These are phyloP conservation scores for Leptographium lundbergii DNA, from an alignment of 2,329 filamentous ascomycete species.

Conservation along the genomic window DNA sequence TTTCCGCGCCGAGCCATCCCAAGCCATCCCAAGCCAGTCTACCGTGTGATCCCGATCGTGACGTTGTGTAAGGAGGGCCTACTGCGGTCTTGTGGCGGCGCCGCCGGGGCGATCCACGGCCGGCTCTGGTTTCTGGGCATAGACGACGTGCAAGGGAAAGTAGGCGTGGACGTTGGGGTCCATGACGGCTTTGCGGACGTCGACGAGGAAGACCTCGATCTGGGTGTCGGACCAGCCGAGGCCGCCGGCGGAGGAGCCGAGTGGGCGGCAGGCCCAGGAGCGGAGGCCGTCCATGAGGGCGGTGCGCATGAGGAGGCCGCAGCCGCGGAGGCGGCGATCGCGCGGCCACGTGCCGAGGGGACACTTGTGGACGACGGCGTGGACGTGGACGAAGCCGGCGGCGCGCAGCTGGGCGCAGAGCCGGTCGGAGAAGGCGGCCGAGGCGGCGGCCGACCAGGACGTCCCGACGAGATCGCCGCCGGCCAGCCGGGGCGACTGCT, in stretches of 20 bases:
- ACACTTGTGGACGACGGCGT: conserved; percentile 24
- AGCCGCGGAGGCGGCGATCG: conserved; percentile 27
- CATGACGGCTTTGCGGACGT: conserved; percentile 21
- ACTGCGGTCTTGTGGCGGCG: neutral
- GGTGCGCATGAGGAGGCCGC: conserved; percentile 32
- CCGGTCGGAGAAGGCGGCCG: neutral
- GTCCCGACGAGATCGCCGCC: conserved; percentile 4
- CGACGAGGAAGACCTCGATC: conserved; percentile 24
- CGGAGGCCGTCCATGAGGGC: conserved; percentile 23
- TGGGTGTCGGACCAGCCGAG: conserved; percentile 22
- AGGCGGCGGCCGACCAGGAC: neutral
- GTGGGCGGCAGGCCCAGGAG: conserved; percentile 17
- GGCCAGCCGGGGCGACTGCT: conserved; percentile 15
- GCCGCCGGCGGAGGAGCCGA: conserved; percentile 14
- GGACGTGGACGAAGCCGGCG: conserved; percentile 29
- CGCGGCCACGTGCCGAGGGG: conserved; percentile 37
- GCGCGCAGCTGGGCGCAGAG: conserved; percentile 23
- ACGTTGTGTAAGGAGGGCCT: neutral
- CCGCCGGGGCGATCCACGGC: no score
- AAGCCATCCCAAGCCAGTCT: no score
- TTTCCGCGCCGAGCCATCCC: no score
- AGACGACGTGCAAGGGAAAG: conserved; percentile 18
- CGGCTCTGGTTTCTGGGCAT: conserved; percentile 18
- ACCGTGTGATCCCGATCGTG: neutral
- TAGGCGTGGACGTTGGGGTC: conserved; percentile 18